phyloP scores from a whole-genome alignment of 2,329 filamentous ascomycete genomes.

The Aciculosporium take region DNA sequence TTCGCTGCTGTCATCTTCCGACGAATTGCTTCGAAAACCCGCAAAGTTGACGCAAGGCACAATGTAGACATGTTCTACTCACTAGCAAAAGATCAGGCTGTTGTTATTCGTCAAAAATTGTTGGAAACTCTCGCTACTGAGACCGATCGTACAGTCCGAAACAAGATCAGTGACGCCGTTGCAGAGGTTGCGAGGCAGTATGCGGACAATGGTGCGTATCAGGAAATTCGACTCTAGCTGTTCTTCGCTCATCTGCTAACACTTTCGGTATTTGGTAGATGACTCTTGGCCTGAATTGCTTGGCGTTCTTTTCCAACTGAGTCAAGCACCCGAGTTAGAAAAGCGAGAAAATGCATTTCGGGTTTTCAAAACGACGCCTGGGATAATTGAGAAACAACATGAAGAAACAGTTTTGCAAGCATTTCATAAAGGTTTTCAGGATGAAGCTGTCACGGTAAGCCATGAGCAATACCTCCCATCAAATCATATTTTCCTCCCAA shows the following conservation, averaged over 20 bases:
- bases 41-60: constrained; percentile 58
- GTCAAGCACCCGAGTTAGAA: constrained; percentile 67
- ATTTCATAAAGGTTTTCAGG: constrained; percentile 84
- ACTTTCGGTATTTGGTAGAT: constrained; percentile 33
- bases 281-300: constrained; percentile 85
- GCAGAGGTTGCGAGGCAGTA: constrained; percentile 93
- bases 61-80: constrained; percentile 77
- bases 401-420: constrained; percentile 79
- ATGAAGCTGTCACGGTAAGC: constrained; percentile 63
- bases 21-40: constrained; percentile 77
- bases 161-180: constrained; percentile 96
- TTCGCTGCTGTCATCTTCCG: constrained; percentile 92
- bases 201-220: constrained; percentile 65
- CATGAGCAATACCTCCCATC: too few relatives aligned
- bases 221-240: too few relatives aligned
- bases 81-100: constrained; percentile 56
- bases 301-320: constrained; percentile 73
- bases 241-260: neutral
- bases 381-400: constrained; percentile 91
- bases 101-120: constrained; percentile 70
- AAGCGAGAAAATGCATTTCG: constrained; percentile 88
- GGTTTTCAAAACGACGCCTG: constrained; percentile 87
- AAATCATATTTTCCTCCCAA: neutral
- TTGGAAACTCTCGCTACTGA: constrained; percentile 65
- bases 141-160: constrained; percentile 58